Conservation (phyloP, 2,329 filamentous ascomycete species). For the Colletotrichum horii region DNA sequence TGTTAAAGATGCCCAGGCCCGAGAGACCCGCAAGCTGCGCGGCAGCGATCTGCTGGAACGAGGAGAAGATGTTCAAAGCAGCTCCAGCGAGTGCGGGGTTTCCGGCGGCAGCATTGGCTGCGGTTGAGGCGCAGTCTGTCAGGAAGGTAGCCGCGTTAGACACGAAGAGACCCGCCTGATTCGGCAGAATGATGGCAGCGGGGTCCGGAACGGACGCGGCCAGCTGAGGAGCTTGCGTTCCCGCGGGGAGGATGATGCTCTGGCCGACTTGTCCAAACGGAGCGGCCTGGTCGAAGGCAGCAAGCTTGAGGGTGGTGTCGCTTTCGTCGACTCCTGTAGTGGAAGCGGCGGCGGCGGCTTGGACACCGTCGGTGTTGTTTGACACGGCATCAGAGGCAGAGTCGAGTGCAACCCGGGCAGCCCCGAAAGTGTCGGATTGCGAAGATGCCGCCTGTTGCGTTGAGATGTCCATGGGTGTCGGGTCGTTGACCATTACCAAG, state of each 20-base stretch:
- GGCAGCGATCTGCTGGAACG: constrained; percentile 32
- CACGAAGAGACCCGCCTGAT: constrained; percentile 37
- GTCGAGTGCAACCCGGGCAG: not conserved
- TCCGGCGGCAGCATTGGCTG: constrained; percentile 18
- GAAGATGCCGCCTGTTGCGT: constrained; percentile 25
- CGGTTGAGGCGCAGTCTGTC: constrained; percentile 36
- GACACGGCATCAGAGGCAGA: not conserved
- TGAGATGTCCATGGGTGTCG: constrained; percentile 38
- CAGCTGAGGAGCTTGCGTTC: constrained; percentile 31
- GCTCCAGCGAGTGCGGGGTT: constrained; percentile 3
- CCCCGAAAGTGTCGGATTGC: constrained; percentile 25
- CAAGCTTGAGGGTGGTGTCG: constrained; percentile 20
- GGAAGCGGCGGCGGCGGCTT: constrained; percentile 21
- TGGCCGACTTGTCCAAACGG: constrained; percentile 39
- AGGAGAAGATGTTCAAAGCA: constrained; percentile 26
- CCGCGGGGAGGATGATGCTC: constrained; percentile 39
- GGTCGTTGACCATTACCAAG: constrained; percentile 43
- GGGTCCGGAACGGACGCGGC: constrained; percentile 40
- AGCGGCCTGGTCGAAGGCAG: constrained; percentile 31
- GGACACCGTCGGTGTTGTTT: constrained; percentile 20
- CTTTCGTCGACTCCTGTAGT: constrained; percentile 13
- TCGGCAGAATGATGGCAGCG: constrained; percentile 40
- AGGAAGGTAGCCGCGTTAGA: constrained; percentile 36
- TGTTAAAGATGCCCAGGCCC: constrained; percentile 14
- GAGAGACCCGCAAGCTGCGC: constrained; percentile 29